These are phyloP conservation scores for Talaromyces adpressus DNA, from an alignment of 495 filamentous ascomycete species.

Conservation along the genomic window DNA sequence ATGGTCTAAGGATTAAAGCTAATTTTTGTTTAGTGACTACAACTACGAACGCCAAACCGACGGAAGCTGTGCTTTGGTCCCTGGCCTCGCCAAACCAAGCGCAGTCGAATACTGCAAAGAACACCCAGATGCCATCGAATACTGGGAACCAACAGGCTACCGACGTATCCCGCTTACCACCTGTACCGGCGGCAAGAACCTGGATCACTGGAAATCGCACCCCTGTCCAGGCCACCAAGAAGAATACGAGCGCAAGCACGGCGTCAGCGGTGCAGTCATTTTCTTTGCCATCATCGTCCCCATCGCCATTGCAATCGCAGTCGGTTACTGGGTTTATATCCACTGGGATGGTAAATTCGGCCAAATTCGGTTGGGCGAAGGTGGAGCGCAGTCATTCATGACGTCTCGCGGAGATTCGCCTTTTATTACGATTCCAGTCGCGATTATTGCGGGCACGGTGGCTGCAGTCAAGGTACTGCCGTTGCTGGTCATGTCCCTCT, in stretches of 20 bases:
- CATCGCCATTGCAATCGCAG: constrained; percentile 54
- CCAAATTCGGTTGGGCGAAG: constrained; percentile 74
- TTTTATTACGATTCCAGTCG: constrained; percentile 71
- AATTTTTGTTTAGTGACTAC: constrained; percentile 66
- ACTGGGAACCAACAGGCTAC: constrained; percentile 77
- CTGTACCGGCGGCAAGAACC: constrained; percentile 63
- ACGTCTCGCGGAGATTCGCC: constrained; percentile 47
- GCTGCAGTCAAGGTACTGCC: constrained; percentile 72
- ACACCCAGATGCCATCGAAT: constrained; percentile 61
- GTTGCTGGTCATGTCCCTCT: constrained; percentile 57
- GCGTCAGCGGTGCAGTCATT: constrained; percentile 64
- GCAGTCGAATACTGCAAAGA: constrained; percentile 57
- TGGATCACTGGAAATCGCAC: constrained; percentile 52
- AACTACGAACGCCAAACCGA: constrained; percentile 78
- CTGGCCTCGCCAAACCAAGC: constrained; percentile 60
- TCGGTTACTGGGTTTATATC: constrained; percentile 80
- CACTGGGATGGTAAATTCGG: constrained; percentile 90
- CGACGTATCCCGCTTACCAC: constrained; percentile 86
- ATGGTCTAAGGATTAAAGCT: neutral
- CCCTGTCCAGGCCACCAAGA: constrained; percentile 73
- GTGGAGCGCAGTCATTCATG: constrained; percentile 39
- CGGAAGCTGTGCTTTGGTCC: constrained; percentile 67
- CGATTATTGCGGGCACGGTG: constrained; percentile 67
- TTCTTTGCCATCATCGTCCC: constrained; percentile 81
- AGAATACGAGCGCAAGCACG: constrained; percentile 66